Percentiles rank a stretch among this genome's conserved stretches.
phyloP scores from a whole-genome alignment of 768 basidiomycete species.

The Harrya chromipes region DNA sequence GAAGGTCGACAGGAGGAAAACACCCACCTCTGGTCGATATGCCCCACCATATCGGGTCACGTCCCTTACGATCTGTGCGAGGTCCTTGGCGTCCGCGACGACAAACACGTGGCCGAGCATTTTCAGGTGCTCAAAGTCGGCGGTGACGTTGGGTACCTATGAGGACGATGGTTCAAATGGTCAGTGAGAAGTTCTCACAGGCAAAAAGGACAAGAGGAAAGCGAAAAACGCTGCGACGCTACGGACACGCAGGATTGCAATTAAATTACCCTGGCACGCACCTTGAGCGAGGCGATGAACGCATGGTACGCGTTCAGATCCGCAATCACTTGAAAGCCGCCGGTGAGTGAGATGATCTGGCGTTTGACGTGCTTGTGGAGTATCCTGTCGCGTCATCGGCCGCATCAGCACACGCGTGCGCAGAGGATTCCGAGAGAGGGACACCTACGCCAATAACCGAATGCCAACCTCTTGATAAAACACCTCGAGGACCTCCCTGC shows the following conservation, averaged over 20 bases:
- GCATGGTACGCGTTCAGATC: constrained; percentile 92
- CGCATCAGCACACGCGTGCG: no score
- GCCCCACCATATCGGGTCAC: constrained; percentile 94
- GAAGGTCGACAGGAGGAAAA: not conserved
- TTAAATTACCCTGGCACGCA: constrained; percentile 23
- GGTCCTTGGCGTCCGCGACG: constrained; percentile 92
- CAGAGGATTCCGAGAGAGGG: not conserved
- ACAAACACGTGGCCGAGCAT: constrained; percentile 98
- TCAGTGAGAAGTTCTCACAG: not conserved
- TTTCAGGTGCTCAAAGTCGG: constrained; percentile 91
- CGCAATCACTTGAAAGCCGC: constrained; percentile 94
- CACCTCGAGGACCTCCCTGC: constrained; percentile 94
- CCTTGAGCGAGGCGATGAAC: constrained; percentile 86
- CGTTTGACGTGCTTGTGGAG: constrained; percentile 95
- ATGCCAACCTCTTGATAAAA: constrained; percentile 98
- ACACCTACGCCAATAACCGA: constrained; percentile 71
- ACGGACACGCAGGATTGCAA: no score
- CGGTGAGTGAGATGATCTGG: constrained; percentile 91
- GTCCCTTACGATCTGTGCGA: constrained; percentile 94
- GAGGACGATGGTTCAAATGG: not conserved
- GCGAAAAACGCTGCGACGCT: no score
- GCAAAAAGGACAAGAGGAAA: no score
- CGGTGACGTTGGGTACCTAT: constrained; percentile 73
- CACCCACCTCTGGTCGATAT: constrained; percentile 82
- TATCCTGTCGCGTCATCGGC: constrained; percentile 50